Evolutionary conservation across 805 yeast species (phyloP), one percentile per base, ranked within the genome.

Genomic region (Blastobotrys americana): DNA sequence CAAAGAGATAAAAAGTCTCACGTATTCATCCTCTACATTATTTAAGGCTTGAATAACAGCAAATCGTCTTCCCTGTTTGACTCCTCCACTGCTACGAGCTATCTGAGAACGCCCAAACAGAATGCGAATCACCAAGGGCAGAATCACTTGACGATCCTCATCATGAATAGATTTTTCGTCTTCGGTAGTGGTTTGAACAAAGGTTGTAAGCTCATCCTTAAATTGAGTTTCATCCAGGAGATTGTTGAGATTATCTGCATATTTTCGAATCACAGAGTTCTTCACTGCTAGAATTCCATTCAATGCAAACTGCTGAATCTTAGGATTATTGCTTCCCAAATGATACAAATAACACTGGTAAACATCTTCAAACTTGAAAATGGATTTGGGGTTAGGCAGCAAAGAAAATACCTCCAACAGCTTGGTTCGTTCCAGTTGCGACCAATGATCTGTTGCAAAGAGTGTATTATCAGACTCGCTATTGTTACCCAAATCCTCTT

Each of bases 41-140:
- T 61, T 66, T 23, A 67, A 50, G 2, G 69, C 59, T 15, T 59
- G 49, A 15, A 69, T 47, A 1, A 63, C 60, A 0, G 69, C 59
- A 34, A 60, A 73, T 50, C 86, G 83, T 52, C 84, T 74, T 25
- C 88, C 80, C 44, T 77, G 74, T 57, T 84, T 84, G 22, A 80
- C 74, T 47, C 86, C 87, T 59, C 84, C 80, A 1, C 76, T 68
- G 44, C 70, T 74, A 8, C 31, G 8, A 34, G 80, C 71, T 1
- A 81, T 73, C 63, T 86, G 94, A 5, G 88, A 86, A 46, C 95
- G 73, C 5, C 97, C 97, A 63, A 82, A 90, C 17, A 93, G 66
- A 20, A 93, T 81, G 52, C 96, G 68, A 40, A 88, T 59, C 3
- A 88, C 72, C 23, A 84, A 56, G 1, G 94, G 93, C 75, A 87